These are phyloP conservation scores for Lagerstroemia speciosa DNA, from an alignment of 345 rosid species.

Conservation along the genomic window DNA sequence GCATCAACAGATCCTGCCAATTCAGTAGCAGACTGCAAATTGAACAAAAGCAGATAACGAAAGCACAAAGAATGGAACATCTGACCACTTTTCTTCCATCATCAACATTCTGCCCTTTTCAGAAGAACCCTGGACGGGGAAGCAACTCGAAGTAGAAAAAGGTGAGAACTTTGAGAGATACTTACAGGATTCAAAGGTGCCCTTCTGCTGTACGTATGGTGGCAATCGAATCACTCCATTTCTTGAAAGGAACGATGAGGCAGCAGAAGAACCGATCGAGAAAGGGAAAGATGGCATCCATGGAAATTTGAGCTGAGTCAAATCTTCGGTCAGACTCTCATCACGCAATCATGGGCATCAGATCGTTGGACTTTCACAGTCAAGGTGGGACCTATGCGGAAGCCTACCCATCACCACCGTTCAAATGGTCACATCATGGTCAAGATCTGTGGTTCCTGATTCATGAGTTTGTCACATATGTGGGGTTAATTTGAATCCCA, in stretches of 20 bases:
- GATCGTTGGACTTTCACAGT: background rate
- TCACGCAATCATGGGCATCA: background rate
- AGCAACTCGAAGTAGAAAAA: constrained; percentile 3
- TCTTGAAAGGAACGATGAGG: background rate
- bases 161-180: background rate
- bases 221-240: constrained; percentile 6
- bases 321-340: background rate
- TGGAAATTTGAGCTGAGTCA: background rate
- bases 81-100: background rate
- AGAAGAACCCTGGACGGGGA: constrained; percentile 7
- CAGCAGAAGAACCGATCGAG: background rate
- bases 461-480: too few relatives aligned
- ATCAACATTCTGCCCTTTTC: background rate
- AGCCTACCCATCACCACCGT: background rate
- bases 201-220: constrained; percentile 11
- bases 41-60: background rate
- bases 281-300: background rate
- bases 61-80: background rate
- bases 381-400: background rate
- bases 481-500: too few relatives aligned
- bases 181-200: constrained; percentile 24
- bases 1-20: background rate
- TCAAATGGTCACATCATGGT: background rate
- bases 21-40: background rate
- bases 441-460: background rate